Conservation (phyloP, 257 asterid species). For the Salvia rosmarinus region DNA sequence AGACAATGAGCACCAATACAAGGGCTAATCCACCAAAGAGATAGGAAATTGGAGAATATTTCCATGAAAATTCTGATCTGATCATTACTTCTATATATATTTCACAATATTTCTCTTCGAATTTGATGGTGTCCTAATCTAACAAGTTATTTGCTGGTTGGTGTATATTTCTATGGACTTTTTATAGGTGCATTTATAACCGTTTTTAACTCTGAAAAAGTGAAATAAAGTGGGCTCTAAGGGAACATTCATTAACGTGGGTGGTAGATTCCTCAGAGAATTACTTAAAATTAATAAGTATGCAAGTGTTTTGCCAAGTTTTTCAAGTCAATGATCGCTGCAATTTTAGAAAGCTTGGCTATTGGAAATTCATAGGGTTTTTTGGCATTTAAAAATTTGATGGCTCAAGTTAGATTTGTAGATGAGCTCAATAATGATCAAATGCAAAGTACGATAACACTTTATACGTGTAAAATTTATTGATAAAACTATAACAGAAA, state of each 20-base stretch:
- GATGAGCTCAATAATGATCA: neutral
- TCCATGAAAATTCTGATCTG: conserved; percentile 6
- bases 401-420: conserved; percentile 17
- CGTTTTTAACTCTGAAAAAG: neutral
- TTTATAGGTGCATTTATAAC: conserved; percentile 15
- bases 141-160: neutral
- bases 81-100: neutral
- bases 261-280: conserved; percentile 32
- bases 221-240: conserved; percentile 9
- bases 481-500: no score
- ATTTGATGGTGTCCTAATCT: neutral
- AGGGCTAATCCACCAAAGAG: conserved; percentile 45
- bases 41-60: conserved; percentile 11
- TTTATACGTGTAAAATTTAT: no score
- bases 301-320: conserved; percentile 5
- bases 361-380: conserved; percentile 11
- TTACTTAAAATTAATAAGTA: conserved; percentile 4
- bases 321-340: conserved; percentile 28
- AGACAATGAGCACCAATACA: conserved; percentile 34
- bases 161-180: neutral
- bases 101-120: neutral
- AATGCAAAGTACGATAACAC: no score
- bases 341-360: conserved; percentile 16
- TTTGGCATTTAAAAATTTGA: conserved; percentile 22
- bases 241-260: conserved; percentile 33